Percentiles rank a stretch among this genome's conserved stretches.
Conservation (phyloP, 768 basidiomycete genomes). For the Mycena sanguinolenta region DNA sequence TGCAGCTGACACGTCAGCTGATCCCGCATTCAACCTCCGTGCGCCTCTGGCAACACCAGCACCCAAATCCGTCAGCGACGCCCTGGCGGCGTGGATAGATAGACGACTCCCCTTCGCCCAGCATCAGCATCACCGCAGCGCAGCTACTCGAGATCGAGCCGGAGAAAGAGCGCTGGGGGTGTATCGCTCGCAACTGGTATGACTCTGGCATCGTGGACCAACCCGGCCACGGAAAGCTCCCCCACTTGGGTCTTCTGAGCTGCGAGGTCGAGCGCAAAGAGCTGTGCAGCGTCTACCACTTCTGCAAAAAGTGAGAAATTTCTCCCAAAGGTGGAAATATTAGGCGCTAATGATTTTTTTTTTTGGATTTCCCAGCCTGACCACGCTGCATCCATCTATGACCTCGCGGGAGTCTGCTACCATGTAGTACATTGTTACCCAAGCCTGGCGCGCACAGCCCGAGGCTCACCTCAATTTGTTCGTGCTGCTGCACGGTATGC, state of each 20-base stretch:
- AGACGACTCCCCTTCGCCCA: constrained; percentile 77
- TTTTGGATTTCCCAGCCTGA: constrained; percentile 70
- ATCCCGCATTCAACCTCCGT: constrained; percentile 28
- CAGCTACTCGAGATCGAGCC: constrained; percentile 87
- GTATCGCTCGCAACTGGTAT: constrained; percentile 94
- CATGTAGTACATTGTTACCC: constrained; percentile 85
- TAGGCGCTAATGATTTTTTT: constrained; percentile 3
- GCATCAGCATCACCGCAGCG: constrained; percentile 89
- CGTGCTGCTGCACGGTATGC: constrained; percentile 73
- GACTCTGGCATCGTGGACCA: constrained; percentile 86
- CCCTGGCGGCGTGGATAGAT: constrained; percentile 67
- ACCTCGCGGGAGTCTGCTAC: constrained; percentile 86
- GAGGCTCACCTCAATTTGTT: constrained; percentile 89
- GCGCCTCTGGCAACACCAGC: constrained; percentile 35
- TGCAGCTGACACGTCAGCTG: constrained; percentile 53
- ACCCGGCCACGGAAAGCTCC: constrained; percentile 94
- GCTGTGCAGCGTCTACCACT: constrained; percentile 90
- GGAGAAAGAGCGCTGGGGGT: constrained; percentile 93
- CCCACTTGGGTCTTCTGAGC: constrained; percentile 91
- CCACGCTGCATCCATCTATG: constrained; percentile 88
- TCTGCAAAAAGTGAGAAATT: constrained; percentile 84
- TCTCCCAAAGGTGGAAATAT: background rate
- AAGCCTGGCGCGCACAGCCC: constrained; percentile 79
- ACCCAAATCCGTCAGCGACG: constrained; percentile 63
- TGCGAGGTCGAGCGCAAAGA: constrained; percentile 88